Percentiles rank a stretch among this genome's conserved stretches.
phyloP scores from a whole-genome alignment of 495 filamentous ascomycete genomes.

The Massariosphaeria phaeospora region DNA sequence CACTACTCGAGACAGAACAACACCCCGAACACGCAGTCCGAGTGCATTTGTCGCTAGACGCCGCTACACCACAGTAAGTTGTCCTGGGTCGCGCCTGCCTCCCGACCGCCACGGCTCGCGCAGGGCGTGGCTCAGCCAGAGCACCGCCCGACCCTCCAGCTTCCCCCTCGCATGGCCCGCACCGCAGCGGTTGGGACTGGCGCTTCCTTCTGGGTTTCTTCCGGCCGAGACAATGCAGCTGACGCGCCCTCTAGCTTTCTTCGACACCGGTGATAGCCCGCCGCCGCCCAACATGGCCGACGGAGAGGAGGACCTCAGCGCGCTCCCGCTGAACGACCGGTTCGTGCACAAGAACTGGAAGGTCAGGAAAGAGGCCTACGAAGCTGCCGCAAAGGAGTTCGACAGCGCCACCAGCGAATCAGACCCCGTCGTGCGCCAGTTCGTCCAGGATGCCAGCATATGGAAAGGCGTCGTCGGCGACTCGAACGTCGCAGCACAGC shows the following conservation, averaged over 20 bases:
- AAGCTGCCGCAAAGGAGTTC: conserved; percentile 83
- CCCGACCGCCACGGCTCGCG: neutral
- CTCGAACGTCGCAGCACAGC: conserved; percentile 95
- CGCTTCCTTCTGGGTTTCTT: neutral
- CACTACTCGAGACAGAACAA: no score
- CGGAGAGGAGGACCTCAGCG: conserved; percentile 75
- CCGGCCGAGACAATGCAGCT: conserved; percentile 8
- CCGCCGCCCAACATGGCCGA: conserved; percentile 53
- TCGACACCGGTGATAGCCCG: conserved; percentile 6
- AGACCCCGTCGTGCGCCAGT: conserved; percentile 77
- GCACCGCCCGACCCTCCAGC: neutral
- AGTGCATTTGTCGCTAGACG: no score
- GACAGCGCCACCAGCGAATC: conserved; percentile 81
- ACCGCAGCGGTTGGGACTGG: neutral
- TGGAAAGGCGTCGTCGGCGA: conserved; percentile 93
- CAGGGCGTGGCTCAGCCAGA: neutral
- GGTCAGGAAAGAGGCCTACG: conserved; percentile 90
- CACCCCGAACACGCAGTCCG: no score
- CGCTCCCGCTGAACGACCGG: conserved; percentile 72
- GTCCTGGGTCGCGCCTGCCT: neutral
- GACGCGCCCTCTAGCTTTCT: conserved; percentile 15
- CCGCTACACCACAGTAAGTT: neutral
- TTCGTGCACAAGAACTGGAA: conserved; percentile 98
- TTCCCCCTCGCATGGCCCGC: neutral
- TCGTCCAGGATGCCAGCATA: conserved; percentile 74